Evolutionary conservation across 331 rosid species (phyloP).

Genomic region (Pyracantha coccinea): DNA sequence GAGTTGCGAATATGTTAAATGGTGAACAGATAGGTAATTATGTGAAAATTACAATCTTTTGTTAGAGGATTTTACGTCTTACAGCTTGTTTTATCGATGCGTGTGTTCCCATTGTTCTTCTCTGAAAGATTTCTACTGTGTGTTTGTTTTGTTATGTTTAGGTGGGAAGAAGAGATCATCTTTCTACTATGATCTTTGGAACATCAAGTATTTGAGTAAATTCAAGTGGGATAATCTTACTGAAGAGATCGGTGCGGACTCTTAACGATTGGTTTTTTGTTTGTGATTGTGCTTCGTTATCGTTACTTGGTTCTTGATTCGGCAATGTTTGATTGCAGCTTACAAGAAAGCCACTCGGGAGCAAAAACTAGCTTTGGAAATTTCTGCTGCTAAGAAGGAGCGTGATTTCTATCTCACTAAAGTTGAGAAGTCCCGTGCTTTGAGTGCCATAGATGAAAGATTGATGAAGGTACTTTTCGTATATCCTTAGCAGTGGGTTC

Average conservation of each 20-base stretch:
- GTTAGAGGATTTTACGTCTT: neutral
- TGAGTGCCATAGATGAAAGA: constrained; percentile 64
- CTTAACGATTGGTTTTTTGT: constrained; percentile 11
- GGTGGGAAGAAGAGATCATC: constrained; percentile 92
- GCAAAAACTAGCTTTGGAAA: constrained; percentile 71
- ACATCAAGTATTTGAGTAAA: constrained; percentile 85
- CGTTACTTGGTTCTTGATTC: neutral
- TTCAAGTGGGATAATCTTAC: constrained; percentile 96
- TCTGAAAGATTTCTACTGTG: neutral
- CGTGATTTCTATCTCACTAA: constrained; percentile 61
- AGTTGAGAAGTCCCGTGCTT: constrained; percentile 66
- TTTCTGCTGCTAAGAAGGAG: constrained; percentile 85
- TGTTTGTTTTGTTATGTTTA: constrained; percentile 18
- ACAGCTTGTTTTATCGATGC: neutral
- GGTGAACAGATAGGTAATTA: constrained; percentile 82
- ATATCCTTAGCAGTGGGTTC: neutral
- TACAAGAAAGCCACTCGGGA: constrained; percentile 61
- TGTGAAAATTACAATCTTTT: neutral
- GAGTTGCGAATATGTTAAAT: constrained; percentile 68
- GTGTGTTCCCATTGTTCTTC: neutral
- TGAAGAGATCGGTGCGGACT: constrained; percentile 62
- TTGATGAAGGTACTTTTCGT: constrained; percentile 56
- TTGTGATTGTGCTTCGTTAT: constrained; percentile 1
- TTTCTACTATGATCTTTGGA: constrained; percentile 88
- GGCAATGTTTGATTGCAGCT: constrained; percentile 38